A percentile compares a stretch with the other conserved stretches of the same genome.
Evolutionary conservation across 108 stramenopile species (phyloP).

Genomic region (Nitzschia sp.): DNA sequence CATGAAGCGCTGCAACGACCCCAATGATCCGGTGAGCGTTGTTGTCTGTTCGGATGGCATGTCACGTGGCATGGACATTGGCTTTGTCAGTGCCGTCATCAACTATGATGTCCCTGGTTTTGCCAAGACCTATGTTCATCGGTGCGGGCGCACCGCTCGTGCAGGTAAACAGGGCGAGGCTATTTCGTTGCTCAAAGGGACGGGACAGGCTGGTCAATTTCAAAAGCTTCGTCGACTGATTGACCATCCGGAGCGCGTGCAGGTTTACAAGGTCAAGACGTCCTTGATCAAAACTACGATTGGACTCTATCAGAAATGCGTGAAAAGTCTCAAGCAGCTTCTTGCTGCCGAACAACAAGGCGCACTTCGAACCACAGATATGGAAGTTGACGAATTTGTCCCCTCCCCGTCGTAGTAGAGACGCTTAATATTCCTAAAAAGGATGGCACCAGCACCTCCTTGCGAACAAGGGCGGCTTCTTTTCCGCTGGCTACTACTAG

Average conservation of each 20-base stretch:
- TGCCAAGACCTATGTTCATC: conserved; percentile 86
- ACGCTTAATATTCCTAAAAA: too few species aligned
- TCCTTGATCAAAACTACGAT: conserved; percentile 53
- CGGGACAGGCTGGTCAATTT: conserved; percentile 69
- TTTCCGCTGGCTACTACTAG: too few species aligned
- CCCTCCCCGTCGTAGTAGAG: too few species aligned
- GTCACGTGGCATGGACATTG: conserved; percentile 86
- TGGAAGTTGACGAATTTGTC: conserved; percentile 9
- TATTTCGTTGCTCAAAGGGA: conserved; percentile 68
- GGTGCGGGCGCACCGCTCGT: conserved; percentile 85
- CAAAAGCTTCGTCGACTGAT: conserved; percentile 63
- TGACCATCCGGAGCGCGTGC: conserved; percentile 47
- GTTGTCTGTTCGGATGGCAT: conserved; percentile 87
- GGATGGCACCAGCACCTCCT: too few species aligned
- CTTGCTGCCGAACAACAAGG: conserved; percentile 65
- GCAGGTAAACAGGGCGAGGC: conserved; percentile 71
- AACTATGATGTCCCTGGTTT: conserved; percentile 84
- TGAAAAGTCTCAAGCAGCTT: conserved; percentile 52
- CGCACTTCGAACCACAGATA: conserved; percentile 27
- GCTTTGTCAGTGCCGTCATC: conserved; percentile 59
- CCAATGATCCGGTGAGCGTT: conserved; percentile 47
- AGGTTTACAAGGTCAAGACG: conserved; percentile 48
- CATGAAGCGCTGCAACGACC: conserved; percentile 65
- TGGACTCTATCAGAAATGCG: conserved; percentile 50
- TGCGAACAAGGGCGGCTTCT: too few species aligned